Evolutionary conservation across 257 asterid species (phyloP).

Genomic region (Ajuga chamaepitys): DNA sequence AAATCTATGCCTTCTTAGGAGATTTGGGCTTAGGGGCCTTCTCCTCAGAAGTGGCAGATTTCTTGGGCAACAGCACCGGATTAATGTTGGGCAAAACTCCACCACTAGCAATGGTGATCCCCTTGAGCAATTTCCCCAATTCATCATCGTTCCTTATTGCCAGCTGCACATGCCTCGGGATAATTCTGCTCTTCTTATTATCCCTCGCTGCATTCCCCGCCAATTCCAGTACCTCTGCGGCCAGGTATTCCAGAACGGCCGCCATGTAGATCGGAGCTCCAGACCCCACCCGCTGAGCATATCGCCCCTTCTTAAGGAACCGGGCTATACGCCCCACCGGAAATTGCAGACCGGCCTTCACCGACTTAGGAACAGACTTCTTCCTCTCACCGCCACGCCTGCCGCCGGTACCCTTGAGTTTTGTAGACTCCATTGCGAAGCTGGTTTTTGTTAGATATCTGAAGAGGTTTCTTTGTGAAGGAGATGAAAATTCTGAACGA

Average conservation of each 20-base stretch:
- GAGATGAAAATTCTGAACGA: not conserved
- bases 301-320: conserved; percentile 34
- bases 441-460: too few relatives aligned
- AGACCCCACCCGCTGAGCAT: conserved; percentile 36
- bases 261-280: conserved; percentile 45
- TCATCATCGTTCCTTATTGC: conserved; percentile 48
- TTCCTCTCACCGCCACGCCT: conserved; percentile 36
- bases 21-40: not conserved
- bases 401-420: conserved; percentile 27
- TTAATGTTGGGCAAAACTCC: conserved; percentile 44
- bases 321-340: conserved; percentile 51
- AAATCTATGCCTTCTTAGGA: not conserved
- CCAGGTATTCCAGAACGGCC: conserved; percentile 40
- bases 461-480: not conserved
- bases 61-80: conserved; percentile 39
- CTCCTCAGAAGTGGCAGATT: conserved; percentile 14
- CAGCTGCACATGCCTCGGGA: conserved; percentile 36
- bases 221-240: conserved; percentile 49
- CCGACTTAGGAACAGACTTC: conserved; percentile 33
- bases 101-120: conserved; percentile 38
- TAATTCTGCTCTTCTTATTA: conserved; percentile 35
- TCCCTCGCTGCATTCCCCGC: conserved; percentile 54
- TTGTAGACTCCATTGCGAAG: not conserved
- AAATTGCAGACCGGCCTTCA: conserved; percentile 48
- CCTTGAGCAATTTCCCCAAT: conserved; percentile 31